A percentile compares a stretch with the other conserved stretches of the same genome.
phyloP scores from a whole-genome alignment of 805 yeast species.

The Zygoascus flipseniorum region DNA sequence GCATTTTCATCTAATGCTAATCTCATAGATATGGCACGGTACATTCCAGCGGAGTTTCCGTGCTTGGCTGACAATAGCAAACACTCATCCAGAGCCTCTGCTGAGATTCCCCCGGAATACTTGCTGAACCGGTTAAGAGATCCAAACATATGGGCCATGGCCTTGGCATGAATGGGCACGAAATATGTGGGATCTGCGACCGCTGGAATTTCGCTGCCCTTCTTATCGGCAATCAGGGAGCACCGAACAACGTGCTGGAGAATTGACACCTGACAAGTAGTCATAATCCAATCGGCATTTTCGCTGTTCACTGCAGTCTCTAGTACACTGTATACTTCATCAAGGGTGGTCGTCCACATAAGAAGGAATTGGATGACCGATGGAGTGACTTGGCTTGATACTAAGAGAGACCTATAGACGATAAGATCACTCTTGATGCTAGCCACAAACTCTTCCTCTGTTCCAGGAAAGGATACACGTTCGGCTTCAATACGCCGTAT shows the following conservation, averaged over 20 bases:
- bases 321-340: slow-evolving; percentile 22
- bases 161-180: slow-evolving; percentile 11
- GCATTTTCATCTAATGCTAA: slow-evolving; percentile 4
- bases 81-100: slow-evolving; percentile 17
- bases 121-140: slow-evolving; percentile 17
- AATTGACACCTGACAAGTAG: slow-evolving; percentile 20
- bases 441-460: slow-evolving; percentile 13
- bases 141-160: slow-evolving; percentile 24
- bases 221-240: slow-evolving; percentile 2
- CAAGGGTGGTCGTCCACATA: slow-evolving; percentile 14
- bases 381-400: slow-evolving; percentile 15
- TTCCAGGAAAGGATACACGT: slow-evolving; percentile 5
- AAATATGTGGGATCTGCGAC: slow-evolving; percentile 6
- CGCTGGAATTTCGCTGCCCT: neutral
- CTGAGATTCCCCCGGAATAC: slow-evolving; percentile 13
- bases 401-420: slow-evolving; percentile 13
- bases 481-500: neutral
- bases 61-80: slow-evolving; percentile 17
- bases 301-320: slow-evolving; percentile 14
- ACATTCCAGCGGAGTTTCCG: slow-evolving; percentile 23
- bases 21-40: slow-evolving; percentile 16
- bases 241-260: slow-evolving; percentile 15
- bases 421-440: slow-evolving; percentile 13
- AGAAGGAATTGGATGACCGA: slow-evolving; percentile 20
- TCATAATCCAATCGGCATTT: slow-evolving; percentile 14